Conservation (phyloP, 768 basidiomycete genomes). For the Podaxis sp. region DNA sequence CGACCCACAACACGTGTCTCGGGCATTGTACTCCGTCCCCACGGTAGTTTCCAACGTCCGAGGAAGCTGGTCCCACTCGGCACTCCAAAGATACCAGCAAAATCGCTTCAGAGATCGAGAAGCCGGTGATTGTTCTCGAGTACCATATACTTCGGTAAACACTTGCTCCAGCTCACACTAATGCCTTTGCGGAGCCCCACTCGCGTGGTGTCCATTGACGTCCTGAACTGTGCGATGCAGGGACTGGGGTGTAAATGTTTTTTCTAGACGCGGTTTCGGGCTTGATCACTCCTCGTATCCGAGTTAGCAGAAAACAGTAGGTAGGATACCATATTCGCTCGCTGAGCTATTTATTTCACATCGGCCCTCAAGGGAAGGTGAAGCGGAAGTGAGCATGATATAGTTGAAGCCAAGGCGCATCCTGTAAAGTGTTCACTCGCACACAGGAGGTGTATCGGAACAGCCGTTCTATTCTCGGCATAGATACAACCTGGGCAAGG, state of each 20-base stretch:
- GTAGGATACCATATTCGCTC: not conserved
- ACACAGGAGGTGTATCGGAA: not conserved
- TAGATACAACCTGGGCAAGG: not conserved
- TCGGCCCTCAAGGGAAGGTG: not conserved
- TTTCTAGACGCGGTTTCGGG: not conserved
- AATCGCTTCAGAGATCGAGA: not conserved
- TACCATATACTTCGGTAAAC: not conserved
- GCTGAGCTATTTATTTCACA: not conserved
- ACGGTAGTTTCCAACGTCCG: constrained; percentile 1
- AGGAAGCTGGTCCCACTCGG: not conserved
- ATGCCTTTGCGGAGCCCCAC: not conserved
- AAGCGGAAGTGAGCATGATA: not conserved
- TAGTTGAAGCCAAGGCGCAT: not conserved
- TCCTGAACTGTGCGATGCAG: not conserved
- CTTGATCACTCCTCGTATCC: not conserved
- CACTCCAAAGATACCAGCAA: not conserved
- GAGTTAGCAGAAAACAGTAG: not conserved
- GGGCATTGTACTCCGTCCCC: not conserved
- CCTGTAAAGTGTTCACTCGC: not conserved
- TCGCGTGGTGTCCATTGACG: not conserved
- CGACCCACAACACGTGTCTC: not conserved
- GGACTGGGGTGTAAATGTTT: not conserved
- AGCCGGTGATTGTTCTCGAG: not conserved
- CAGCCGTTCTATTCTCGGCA: not conserved
- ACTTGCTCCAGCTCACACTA: not conserved